Evolutionary conservation across 176 grass and related monocot genomes (phyloP), one percentile per base, ranked within the genome.

Genomic region (Neostapfia colusana): DNA sequence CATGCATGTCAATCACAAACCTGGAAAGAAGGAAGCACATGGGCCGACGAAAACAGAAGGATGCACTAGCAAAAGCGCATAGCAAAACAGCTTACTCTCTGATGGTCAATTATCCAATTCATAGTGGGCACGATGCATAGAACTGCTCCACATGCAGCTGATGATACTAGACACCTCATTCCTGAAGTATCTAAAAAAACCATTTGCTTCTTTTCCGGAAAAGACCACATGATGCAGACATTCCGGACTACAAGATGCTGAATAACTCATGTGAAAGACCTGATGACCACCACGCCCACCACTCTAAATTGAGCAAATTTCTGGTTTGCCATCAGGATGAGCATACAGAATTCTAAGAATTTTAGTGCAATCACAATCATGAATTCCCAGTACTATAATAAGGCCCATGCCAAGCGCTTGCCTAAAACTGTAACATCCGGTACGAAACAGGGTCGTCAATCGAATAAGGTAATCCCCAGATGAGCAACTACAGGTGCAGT

Each of bases 1-100:
- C 79, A 53, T 79, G 80, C 85, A 43, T 73, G 61, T 13, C 61
- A 42, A 76, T 64, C 55, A 63, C 66, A 70, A 23, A 37, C 74
- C 69, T 37, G 15, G 7, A 37, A 62, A 67, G 20, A 31, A 59
- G 54, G 6, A 54, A 43, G 53, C 84, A 63, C 77, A 80, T 67
- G 69, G 49, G 65, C 18, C 54, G 63, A 68, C 41, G 48, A 18
- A 34, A 62, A 69, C 42, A 69, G 69, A 85, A 39, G 49, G 28
- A 78, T 66, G 40, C 67, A 73, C 74, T 51, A 42, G 50, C 51
- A 82, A 76, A 24, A 31, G 40, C 64, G 49, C 16, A 39, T 4
- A 13, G 39, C 34, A 36, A 39, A 50, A 54, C n/a, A 41, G 54
- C 21, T 41, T 74, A 14, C 10, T 78, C 18, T 83, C 18, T 41